Base-by-base conservation (phyloP, 176 grass and related monocot species). In the Pontederia paniculata region DNA sequence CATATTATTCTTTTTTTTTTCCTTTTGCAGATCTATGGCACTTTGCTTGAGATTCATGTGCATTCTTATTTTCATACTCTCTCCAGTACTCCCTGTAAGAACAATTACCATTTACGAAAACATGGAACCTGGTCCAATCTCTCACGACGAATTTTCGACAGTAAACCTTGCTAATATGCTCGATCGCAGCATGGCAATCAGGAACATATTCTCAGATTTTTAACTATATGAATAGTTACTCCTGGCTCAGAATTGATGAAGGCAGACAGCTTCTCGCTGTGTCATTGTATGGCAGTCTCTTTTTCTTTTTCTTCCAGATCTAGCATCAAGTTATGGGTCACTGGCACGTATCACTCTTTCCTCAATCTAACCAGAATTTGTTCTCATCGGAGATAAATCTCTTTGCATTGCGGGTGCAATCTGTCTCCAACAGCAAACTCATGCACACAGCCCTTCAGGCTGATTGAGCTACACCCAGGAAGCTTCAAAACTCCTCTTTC, bases 211-310 rank as follows among this genome's bases (percentile, higher is more conserved):
- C 68, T 59, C 15, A 60, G 23, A 45, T 71, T 71, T 23, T 71
- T 60, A 22, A 51, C 23, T 42, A 71, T 51, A 9, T 28, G 55
- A 13, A 71, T 59, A 20, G 68, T 28, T 14, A n/a, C 51, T 28
- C 68, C 45, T 42, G 68, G 55, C 9, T 19, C 23, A 5, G 68
- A 60, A 12, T 6, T 60, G 15, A 71, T 71, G 21, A 71, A 56
- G 17, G 55, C 68, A 22, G 60, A 71, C 18, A 71, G 15, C 46
- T 60, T 71, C 56, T 71, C 68, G n/a, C 68, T 71, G 17, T 71
- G 68, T 3, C 55, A 23, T 11, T 23, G 12, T 10, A 58, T 12
- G 10, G 45, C 55, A 21, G 12, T 43, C 28, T 71, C 55, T 10
- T 60, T 71, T 23, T 71, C 55, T 57, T 71, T 45, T 28, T 60